phyloP scores from a whole-genome alignment of 2,329 filamentous ascomycete species.

The Alternaria sp. region DNA sequence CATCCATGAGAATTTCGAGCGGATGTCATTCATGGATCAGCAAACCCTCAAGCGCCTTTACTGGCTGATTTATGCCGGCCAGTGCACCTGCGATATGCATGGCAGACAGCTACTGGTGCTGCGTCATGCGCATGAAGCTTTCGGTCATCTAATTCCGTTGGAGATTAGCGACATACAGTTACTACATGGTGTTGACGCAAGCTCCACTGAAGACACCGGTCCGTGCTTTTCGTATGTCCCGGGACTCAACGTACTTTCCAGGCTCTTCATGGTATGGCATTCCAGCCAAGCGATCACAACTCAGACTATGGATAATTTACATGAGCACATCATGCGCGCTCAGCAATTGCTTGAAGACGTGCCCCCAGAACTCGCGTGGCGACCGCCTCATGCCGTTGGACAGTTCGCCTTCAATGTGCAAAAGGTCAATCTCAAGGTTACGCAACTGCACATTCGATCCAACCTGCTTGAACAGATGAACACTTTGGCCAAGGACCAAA shows the following conservation, averaged over 20 bases:
- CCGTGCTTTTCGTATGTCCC: conserved; percentile 22
- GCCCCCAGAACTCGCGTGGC: conserved; percentile 26
- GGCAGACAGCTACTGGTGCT: conserved; percentile 24
- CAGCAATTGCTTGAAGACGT: conserved; percentile 19
- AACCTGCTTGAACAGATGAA: conserved; percentile 36
- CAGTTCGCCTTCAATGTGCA: conserved; percentile 32
- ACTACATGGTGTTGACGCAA: conserved; percentile 6
- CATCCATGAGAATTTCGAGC: conserved; percentile 18
- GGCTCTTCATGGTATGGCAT: conserved; percentile 32
- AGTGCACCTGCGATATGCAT: conserved; percentile 32
- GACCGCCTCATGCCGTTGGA: background rate
- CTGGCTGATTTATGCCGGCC: conserved; percentile 30
- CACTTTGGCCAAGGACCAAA: conserved; percentile 19
- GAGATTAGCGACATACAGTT: conserved; percentile 24
- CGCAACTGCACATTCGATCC: conserved; percentile 33
- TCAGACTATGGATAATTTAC: conserved; percentile 26
- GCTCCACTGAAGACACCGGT: background rate
- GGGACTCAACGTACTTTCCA: conserved; percentile 29
- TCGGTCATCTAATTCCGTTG: conserved; percentile 21
- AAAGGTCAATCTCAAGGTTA: conserved; percentile 33
- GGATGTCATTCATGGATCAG: conserved; percentile 22
- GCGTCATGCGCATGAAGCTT: conserved; percentile 26
- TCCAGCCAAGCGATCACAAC: conserved; percentile 25
- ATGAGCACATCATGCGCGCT: conserved; percentile 25
- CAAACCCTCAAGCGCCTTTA: conserved; percentile 30